Percentiles rank a stretch among this genome's conserved stretches.
phyloP scores from a whole-genome alignment of 495 filamentous ascomycete species.

The Hamigera avellanea region DNA sequence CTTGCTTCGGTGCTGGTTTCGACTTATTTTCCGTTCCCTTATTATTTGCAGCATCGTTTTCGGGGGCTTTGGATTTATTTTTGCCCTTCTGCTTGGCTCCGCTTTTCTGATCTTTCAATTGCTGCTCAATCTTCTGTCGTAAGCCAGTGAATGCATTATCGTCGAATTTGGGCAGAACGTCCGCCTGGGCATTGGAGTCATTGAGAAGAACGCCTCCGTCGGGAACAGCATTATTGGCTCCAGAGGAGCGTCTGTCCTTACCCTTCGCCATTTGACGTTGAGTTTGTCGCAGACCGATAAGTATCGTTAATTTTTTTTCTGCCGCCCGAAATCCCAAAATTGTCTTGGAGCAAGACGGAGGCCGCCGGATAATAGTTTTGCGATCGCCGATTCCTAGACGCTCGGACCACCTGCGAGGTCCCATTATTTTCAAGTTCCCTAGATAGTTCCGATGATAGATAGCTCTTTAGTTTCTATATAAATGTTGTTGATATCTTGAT shows the following conservation, averaged over 20 bases:
- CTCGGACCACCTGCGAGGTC: conserved; percentile 5
- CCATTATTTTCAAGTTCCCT: too few species aligned
- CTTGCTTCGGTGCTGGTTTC: conserved; percentile 18
- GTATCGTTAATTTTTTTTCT: conserved; percentile 18
- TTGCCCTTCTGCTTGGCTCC: conserved; percentile 34
- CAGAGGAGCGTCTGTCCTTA: conserved; percentile 29
- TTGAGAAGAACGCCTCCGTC: conserved; percentile 9
- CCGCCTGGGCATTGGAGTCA: conserved; percentile 11
- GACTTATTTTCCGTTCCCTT: conserved; percentile 17
- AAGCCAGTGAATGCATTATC: conserved; percentile 49
- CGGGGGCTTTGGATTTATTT: conserved; percentile 12
- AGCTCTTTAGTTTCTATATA: too few species aligned
- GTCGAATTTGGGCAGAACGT: conserved; percentile 38
- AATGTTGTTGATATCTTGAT: neutral
- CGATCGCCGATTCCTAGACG: conserved; percentile 7
- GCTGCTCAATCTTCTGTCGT: conserved; percentile 52
- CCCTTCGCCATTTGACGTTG: conserved; percentile 25
- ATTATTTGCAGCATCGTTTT: conserved; percentile 10
- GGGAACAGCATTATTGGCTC: conserved; percentile 14
- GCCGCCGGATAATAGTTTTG: conserved; percentile 20
- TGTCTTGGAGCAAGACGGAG: conserved; percentile 5
- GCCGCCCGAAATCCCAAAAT: conserved; percentile 11
- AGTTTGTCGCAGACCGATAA: conserved; percentile 6
- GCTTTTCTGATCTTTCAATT: conserved; percentile 36
- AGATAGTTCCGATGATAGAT: too few species aligned